Conservation (phyloP, 257 asterid genomes). For the Scutellaria galericulata region DNA sequence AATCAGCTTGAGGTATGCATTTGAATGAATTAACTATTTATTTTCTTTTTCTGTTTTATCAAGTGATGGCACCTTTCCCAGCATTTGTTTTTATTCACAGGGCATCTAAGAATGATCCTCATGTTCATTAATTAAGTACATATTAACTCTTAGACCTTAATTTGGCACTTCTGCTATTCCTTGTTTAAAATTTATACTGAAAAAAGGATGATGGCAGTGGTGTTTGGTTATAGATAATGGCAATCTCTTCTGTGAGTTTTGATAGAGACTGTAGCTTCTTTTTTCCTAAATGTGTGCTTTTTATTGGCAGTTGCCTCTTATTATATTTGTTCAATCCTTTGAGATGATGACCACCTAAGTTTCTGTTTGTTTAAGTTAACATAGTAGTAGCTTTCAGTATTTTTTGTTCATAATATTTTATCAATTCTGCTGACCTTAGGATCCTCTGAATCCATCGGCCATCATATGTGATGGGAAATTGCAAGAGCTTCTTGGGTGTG, state of each 20-base stretch:
- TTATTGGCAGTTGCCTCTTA: neutral
- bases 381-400: neutral
- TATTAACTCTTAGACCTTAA: neutral
- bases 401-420: slow-evolving; percentile 25
- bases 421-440: slow-evolving; percentile 42
- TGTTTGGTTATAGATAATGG: neutral
- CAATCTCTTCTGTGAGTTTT: neutral
- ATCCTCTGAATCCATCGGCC: slow-evolving; percentile 55
- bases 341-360: neutral
- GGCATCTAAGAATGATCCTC: neutral
- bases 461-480: slow-evolving; percentile 63
- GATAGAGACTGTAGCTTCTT: neutral
- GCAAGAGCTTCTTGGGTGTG: slow-evolving; percentile 67
- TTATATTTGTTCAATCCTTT: neutral
- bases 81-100: neutral
- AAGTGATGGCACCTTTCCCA: neutral
- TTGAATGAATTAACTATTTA: slow-evolving; percentile 10
- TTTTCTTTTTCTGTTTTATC: slow-evolving; percentile 20
- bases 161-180: neutral
- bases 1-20: slow-evolving; percentile 78
- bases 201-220: no score
- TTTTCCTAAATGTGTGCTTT: neutral
- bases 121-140: neutral
- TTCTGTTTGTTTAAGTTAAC: neutral
- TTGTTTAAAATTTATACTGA: neutral